These are phyloP conservation scores for Stentor roeselii DNA, from an alignment of 73 alveolate species.

Conservation along the genomic window DNA sequence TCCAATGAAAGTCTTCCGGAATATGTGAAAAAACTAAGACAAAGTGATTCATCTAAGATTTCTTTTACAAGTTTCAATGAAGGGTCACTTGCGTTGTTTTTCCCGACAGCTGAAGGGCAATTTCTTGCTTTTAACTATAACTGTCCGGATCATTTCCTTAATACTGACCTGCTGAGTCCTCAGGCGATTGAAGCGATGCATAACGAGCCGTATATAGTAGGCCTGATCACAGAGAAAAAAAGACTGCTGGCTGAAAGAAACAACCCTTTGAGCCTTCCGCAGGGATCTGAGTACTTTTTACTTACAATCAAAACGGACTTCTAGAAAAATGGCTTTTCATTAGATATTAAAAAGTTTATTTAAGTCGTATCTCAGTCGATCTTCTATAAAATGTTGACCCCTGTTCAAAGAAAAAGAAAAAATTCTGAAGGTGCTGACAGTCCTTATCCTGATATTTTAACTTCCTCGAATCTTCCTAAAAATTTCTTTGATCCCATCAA, in stretches of 20 bases:
- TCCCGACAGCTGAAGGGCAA: constrained; percentile 19
- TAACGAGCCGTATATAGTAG: constrained; percentile 1
- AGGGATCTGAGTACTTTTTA: neutral
- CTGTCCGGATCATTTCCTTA: constrained; percentile 15
- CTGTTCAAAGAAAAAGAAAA: too few relatives aligned
- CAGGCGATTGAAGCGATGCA: neutral
- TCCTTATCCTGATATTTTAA: too few relatives aligned
- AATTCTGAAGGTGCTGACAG: too few relatives aligned
- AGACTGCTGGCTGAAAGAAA: neutral
- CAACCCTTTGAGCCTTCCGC: neutral
- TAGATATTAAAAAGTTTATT: too few relatives aligned
- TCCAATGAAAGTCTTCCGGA: neutral
- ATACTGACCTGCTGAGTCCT: neutral
- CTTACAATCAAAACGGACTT: neutral
- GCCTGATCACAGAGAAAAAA: neutral
- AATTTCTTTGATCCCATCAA: too few relatives aligned
- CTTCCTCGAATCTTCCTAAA: too few relatives aligned
- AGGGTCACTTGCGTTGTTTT: constrained; percentile 16
- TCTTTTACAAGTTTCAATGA: constrained; percentile 17
- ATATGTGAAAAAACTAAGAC: neutral
- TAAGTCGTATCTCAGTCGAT: too few relatives aligned
- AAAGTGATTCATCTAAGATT: neutral
- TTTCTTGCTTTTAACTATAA: constrained; percentile 15
- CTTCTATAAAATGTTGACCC: too few relatives aligned
- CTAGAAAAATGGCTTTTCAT: neutral